Evolutionary conservation across 1,139 yeast genomes (phyloP).

Genomic region (Debaryomyces subglobosus): DNA sequence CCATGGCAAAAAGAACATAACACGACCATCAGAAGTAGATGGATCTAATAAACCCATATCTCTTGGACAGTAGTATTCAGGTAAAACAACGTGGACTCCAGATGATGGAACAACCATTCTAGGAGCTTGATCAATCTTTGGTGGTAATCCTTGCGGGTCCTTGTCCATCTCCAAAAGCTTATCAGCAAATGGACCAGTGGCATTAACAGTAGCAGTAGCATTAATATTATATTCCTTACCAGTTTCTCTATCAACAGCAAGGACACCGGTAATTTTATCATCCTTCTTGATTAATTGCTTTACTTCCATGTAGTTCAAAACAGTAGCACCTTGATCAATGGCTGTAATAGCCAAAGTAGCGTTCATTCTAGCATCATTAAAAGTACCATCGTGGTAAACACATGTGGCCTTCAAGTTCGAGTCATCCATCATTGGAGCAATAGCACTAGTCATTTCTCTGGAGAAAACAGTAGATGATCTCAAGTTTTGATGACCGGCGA

Average conservation of each 20-base stretch:
- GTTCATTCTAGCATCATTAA: constrained; percentile 92
- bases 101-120: constrained; percentile 92
- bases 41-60: constrained; percentile 91
- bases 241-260: constrained; percentile 75
- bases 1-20: constrained; percentile 97
- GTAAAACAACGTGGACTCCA: constrained; percentile 91
- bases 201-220: constrained; percentile 82
- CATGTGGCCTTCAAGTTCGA: constrained; percentile 84
- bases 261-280: constrained; percentile 71
- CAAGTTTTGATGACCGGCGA: constrained; percentile 88
- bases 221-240: constrained; percentile 60
- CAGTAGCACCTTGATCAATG: constrained; percentile 84
- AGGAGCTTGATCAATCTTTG: constrained; percentile 50
- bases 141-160: constrained; percentile 66
- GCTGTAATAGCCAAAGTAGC: constrained; percentile 87
- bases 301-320: constrained; percentile 84
- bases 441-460: constrained; percentile 65
- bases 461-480: constrained; percentile 77
- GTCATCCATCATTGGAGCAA: constrained; percentile 87
- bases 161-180: constrained; percentile 84
- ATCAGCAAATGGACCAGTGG: constrained; percentile 95
- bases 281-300: constrained; percentile 69
- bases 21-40: constrained; percentile 92
- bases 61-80: constrained; percentile 89
- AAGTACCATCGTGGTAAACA: constrained; percentile 94